Conservation (phyloP, 2,329 filamentous ascomycete genomes). For the Ceratocystis alfenasii region DNA sequence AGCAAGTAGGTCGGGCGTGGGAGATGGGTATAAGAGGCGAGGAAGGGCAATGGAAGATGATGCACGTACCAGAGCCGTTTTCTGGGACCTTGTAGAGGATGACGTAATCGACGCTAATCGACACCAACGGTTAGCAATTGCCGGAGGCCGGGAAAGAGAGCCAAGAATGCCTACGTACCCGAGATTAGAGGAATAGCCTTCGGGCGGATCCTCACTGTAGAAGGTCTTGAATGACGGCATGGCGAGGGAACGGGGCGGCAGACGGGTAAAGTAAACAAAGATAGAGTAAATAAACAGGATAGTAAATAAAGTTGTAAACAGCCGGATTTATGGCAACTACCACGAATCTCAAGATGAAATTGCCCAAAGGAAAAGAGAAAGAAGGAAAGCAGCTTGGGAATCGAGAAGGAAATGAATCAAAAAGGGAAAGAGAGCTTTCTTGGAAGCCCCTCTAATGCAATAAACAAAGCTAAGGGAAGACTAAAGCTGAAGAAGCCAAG, state of each 20-base stretch:
- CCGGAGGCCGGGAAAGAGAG: not conserved
- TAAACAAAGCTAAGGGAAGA: not conserved
- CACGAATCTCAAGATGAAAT: not conserved
- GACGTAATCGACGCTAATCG: slow-evolving; percentile 71
- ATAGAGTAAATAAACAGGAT: not conserved
- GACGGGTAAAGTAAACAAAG: not conserved
- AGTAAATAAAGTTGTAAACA: slow-evolving; percentile 9
- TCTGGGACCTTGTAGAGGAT: slow-evolving; percentile 63
- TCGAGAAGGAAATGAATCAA: slow-evolving; percentile 7
- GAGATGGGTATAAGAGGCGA: not conserved
- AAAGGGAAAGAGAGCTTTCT: slow-evolving; percentile 1
- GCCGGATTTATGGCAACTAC: not conserved
- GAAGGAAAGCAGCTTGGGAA: slow-evolving; percentile 1
- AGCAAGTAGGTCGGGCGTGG: not conserved
- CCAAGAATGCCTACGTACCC: slow-evolving; percentile 13
- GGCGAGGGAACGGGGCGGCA: not conserved
- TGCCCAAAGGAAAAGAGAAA: not conserved
- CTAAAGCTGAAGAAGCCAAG: not conserved
- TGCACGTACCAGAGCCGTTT: slow-evolving; percentile 40
- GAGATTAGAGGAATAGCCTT: slow-evolving; percentile 21
- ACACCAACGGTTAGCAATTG: not conserved
- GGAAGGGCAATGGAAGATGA: not conserved
- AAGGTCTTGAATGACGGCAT: slow-evolving; percentile 22
- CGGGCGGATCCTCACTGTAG: slow-evolving; percentile 20
- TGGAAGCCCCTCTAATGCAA: slow-evolving; percentile 7